phyloP scores from a whole-genome alignment of 2,329 filamentous ascomycete genomes.

The Aspergillus viridinutans region DNA sequence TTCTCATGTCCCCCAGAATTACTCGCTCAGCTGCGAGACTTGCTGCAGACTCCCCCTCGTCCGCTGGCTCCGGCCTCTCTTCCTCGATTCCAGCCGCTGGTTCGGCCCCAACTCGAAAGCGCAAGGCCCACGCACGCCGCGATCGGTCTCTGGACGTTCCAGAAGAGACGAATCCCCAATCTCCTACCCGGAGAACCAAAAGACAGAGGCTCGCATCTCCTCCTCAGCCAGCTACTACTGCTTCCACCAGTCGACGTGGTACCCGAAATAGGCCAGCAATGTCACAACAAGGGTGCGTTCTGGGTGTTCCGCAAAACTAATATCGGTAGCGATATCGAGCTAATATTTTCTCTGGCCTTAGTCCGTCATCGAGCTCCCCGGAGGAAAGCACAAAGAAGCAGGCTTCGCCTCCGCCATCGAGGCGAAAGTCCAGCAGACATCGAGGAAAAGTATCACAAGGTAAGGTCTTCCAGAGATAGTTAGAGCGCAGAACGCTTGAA shows the following conservation, averaged over 20 bases:
- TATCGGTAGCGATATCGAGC: constrained; percentile 1
- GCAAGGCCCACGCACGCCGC: constrained; percentile 61
- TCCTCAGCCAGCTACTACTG: constrained; percentile 35
- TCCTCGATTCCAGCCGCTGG: constrained; percentile 40
- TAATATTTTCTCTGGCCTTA: constrained; percentile 28
- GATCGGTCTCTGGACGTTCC: constrained; percentile 41
- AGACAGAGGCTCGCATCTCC: constrained; percentile 63
- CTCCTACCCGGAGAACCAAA: constrained; percentile 60
- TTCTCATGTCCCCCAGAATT: constrained; percentile 94
- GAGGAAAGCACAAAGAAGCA: constrained; percentile 56
- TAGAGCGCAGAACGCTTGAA: background rate
- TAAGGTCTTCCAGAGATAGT: constrained; percentile 20
- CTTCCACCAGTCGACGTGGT: constrained; percentile 41
- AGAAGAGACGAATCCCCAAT: constrained; percentile 28
- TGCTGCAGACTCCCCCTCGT: constrained; percentile 60
- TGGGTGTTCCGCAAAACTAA: constrained; percentile 11
- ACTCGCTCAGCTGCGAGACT: constrained; percentile 92
- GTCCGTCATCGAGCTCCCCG: constrained; percentile 61
- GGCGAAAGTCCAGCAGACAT: constrained; percentile 67
- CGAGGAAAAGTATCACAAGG: constrained; percentile 59
- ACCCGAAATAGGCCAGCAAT: constrained; percentile 34
- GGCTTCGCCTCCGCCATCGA: constrained; percentile 59
- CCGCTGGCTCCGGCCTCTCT: constrained; percentile 39
- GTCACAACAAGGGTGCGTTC: constrained; percentile 40
- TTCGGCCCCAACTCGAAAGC: constrained; percentile 61